Percentiles rank a stretch among this genome's conserved stretches.
Evolutionary conservation across 495 filamentous ascomycete species (phyloP).

Genomic region (Podospora fimiseda): DNA sequence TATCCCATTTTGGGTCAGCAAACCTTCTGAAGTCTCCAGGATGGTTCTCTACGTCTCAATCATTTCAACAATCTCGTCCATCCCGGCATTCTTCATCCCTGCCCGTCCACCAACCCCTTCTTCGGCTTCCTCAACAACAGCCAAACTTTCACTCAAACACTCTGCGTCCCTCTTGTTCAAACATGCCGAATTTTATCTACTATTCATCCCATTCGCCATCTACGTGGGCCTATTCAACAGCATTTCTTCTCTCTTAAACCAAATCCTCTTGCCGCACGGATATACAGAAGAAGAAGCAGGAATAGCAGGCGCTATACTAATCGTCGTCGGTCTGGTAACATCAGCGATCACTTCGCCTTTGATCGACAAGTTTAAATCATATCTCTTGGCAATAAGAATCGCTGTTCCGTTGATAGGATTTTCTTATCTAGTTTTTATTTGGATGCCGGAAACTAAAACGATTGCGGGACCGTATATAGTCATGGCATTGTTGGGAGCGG

Average conservation of each 20-base stretch:
- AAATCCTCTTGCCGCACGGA: conserved; percentile 77
- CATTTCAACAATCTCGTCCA: conserved; percentile 52
- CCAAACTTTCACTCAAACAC: conserved; percentile 45
- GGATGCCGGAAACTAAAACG: conserved; percentile 63
- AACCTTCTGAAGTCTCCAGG: conserved; percentile 57
- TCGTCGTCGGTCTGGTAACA: conserved; percentile 74
- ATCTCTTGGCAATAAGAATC: conserved; percentile 65
- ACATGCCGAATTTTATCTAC: conserved; percentile 65
- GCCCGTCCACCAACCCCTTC: conserved; percentile 68
- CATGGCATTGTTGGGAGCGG: conserved; percentile 65
- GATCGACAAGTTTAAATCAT: conserved; percentile 77
- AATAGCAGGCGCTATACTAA: conserved; percentile 84
- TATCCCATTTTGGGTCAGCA: conserved; percentile 64
- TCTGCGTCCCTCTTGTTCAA: conserved; percentile 44
- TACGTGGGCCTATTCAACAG: conserved; percentile 94
- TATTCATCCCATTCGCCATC: conserved; percentile 68
- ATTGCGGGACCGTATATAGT: conserved; percentile 69
- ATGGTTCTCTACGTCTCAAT: conserved; percentile 85
- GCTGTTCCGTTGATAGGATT: conserved; percentile 69
- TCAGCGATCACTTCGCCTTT: conserved; percentile 73
- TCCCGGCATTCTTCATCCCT: conserved; percentile 86
- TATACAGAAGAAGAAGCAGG: conserved; percentile 78
- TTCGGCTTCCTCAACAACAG: conserved; percentile 35
- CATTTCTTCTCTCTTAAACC: conserved; percentile 80
- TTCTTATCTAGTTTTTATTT: conserved; percentile 72